These are phyloP conservation scores for Cerioporus squamosus DNA, from an alignment of 1,284 basidiomycete genomes.

Conservation along the genomic window DNA sequence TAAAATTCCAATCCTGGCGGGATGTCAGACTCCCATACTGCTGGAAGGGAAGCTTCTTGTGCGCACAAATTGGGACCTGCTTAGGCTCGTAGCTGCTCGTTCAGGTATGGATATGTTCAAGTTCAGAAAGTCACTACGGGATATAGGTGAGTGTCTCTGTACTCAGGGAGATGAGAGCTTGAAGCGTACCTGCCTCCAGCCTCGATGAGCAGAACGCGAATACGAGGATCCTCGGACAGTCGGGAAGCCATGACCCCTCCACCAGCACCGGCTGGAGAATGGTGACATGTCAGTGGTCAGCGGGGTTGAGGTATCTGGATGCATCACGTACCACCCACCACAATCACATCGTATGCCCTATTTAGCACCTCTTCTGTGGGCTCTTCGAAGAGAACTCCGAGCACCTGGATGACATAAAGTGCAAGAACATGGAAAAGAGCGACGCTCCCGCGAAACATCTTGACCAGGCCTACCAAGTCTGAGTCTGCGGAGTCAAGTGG, in stretches of 20 bases:
- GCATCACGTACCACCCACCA: not conserved
- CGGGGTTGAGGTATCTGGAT: not conserved
- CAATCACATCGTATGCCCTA: not conserved
- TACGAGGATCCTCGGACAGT: conserved; percentile 17
- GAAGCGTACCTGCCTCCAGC: conserved; percentile 17
- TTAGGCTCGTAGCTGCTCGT: not conserved
- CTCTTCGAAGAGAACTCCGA: not conserved
- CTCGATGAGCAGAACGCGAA: conserved; percentile 26
- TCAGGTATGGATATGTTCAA: conserved; percentile 10
- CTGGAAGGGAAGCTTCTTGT: too few relatives aligned
- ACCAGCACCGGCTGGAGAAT: conserved; percentile 33
- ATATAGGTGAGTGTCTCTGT: too few relatives aligned
- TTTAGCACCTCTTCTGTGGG: not conserved
- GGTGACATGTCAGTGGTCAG: too few relatives aligned
- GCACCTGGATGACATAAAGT: not conserved
- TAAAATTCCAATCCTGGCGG: conserved; percentile 18
- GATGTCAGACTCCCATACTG: not conserved
- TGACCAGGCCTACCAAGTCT: too few relatives aligned
- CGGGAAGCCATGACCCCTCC: conserved; percentile 22
- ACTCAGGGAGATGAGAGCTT: not conserved
- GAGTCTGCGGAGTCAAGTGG: too few relatives aligned
- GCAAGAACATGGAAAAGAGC: not conserved
- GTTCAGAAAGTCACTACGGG: conserved; percentile 1
- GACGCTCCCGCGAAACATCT: not conserved
- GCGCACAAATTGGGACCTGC: conserved; percentile 1